Conservation (phyloP, 306 rosid genomes). For the Fragaria ananassa region DNA sequence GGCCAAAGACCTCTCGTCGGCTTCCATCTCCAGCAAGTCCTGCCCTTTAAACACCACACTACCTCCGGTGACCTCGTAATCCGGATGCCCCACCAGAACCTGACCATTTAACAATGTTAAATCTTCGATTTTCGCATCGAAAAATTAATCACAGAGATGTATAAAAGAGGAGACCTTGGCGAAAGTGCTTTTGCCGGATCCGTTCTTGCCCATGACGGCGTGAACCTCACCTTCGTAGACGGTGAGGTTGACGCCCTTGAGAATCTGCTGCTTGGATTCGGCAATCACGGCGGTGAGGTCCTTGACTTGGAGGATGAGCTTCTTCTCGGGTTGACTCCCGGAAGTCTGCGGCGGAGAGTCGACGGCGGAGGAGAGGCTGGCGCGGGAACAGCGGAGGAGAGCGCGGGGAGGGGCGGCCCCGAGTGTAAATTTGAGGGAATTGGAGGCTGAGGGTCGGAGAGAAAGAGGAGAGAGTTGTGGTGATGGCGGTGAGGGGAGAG, state of each 20-base stretch:
- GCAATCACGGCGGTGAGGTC: conserved; percentile 71
- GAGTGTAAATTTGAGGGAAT: conserved; percentile 5
- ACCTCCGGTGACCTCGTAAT: conserved; percentile 85
- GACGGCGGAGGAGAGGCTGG: conserved; percentile 31
- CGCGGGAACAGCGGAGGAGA: conserved; percentile 29
- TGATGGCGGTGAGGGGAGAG: conserved; percentile 15
- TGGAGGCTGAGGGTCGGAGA: conserved; percentile 20
- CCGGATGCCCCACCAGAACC: conserved; percentile 95
- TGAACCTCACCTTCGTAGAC: conserved; percentile 86
- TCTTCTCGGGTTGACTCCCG: conserved; percentile 24
- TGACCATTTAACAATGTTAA: conserved; percentile 9
- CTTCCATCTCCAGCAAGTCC: conserved; percentile 74
- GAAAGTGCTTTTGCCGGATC: conserved; percentile 94
- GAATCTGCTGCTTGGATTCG: conserved; percentile 60
- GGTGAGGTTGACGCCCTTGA: conserved; percentile 72
- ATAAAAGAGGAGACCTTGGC: conserved; percentile 50
- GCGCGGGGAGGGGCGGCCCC: conserved; percentile 20
- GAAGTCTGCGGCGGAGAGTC: conserved; percentile 22
- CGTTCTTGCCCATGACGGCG: conserved; percentile 94
- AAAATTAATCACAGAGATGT: not conserved
- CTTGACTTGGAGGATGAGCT: conserved; percentile 63
- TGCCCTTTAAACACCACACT: conserved; percentile 74
- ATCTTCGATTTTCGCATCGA: not conserved
- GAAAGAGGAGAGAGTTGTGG: conserved; percentile 1
- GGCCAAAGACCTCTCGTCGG: conserved; percentile 75